phyloP scores from a whole-genome alignment of 176 grass and related monocot species.

The Secale cereale region DNA sequence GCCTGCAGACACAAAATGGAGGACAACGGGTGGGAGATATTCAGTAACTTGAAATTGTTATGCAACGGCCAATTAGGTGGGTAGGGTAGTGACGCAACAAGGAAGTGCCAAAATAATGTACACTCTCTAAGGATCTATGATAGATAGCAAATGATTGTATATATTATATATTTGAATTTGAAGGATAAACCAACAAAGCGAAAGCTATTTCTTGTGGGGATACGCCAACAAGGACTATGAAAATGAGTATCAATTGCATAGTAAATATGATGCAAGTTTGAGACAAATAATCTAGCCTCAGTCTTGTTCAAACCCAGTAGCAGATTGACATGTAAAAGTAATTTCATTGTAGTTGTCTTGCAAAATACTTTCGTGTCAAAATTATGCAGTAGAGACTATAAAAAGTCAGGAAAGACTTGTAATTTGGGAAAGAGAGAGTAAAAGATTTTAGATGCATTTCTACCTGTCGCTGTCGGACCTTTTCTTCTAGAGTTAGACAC shows the following conservation, averaged over 20 bases:
- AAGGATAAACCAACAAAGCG: background rate
- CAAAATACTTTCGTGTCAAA: background rate
- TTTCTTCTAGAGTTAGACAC: background rate
- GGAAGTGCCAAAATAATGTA: background rate
- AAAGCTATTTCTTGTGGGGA: no score
- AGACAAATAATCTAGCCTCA: background rate
- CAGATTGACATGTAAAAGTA: no score
- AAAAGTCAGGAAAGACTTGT: background rate
- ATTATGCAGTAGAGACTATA: background rate
- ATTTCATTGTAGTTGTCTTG: no score
- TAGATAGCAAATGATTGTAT: background rate
- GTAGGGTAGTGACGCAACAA: background rate
- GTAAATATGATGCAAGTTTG: background rate
- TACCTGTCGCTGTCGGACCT: background rate
- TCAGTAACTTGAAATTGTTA: background rate
- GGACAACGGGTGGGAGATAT: background rate
- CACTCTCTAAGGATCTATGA: background rate
- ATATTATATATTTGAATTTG: no score
- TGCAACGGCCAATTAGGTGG: background rate
- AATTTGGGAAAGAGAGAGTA: background rate
- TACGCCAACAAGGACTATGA: no score
- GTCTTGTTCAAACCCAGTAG: background rate
- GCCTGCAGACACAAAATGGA: background rate
- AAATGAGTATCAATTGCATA: no score
- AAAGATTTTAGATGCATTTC: background rate